A percentile compares a stretch with the other conserved stretches of the same genome.
These are phyloP conservation scores for Fusarium ambrosium DNA, from an alignment of 2,329 filamentous ascomycete species.

Conservation along the genomic window DNA sequence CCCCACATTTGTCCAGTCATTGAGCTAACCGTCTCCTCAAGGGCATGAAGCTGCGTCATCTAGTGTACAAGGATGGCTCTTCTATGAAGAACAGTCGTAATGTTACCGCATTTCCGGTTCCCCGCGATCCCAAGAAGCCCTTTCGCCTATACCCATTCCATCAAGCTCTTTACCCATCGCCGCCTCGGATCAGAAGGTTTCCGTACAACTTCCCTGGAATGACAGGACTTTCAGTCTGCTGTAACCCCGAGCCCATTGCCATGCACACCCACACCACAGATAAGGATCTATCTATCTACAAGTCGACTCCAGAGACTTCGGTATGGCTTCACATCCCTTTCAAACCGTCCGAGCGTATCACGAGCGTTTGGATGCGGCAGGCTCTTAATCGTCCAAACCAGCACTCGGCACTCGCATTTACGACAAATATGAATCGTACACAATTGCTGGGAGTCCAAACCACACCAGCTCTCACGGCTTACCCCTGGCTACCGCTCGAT, in stretches of 20 bases:
- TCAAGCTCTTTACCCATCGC: neutral
- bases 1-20: neutral
- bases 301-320: neutral
- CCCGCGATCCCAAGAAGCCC: neutral
- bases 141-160: neutral
- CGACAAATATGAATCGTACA: neutral
- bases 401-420: neutral
- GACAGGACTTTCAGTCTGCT: neutral
- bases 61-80: neutral
- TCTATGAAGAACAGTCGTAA: neutral
- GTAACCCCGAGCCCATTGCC: neutral
- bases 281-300: neutral
- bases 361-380: neutral
- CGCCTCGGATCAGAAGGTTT: neutral
- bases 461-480: neutral
- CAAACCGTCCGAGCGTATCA: neutral
- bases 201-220: neutral
- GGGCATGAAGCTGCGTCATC: neutral
- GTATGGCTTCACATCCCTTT: neutral
- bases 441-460: neutral
- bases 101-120: neutral
- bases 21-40: neutral
- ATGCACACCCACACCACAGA: neutral
- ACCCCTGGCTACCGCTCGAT: neutral
- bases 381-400: neutral